Conservation (phyloP, 2,329 filamentous ascomycete genomes). For the Cercospora berteroae region DNA sequence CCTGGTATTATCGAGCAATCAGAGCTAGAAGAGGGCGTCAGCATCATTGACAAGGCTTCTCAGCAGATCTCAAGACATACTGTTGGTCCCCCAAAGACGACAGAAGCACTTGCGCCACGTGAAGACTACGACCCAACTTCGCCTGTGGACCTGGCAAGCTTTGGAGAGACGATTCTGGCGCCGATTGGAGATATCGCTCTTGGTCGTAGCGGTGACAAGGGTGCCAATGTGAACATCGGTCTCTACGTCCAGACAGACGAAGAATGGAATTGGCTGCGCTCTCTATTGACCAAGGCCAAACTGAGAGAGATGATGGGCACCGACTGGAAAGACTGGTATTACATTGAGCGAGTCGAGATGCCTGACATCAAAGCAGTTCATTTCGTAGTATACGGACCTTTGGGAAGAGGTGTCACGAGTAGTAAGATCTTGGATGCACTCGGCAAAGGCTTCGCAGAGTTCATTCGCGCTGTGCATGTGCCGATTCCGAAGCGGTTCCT, state of each 20-base stretch:
- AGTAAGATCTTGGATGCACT: conserved; percentile 28
- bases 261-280: conserved; percentile 35
- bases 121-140: conserved; percentile 36
- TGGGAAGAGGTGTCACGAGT: conserved; percentile 29
- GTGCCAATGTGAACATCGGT: conserved; percentile 35
- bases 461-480: conserved; percentile 27
- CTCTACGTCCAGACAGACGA: conserved; percentile 41
- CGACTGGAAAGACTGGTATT: conserved; percentile 33
- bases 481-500: conserved; percentile 28
- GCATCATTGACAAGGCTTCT: conserved; percentile 24
- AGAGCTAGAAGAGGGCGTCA: conserved; percentile 27
- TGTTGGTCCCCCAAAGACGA: conserved; percentile 27
- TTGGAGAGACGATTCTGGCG: conserved; percentile 38
- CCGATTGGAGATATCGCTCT: conserved; percentile 39
- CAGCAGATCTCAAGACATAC: conserved; percentile 22
- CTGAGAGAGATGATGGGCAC: conserved; percentile 32
- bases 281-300: conserved; percentile 29
- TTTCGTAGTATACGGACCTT: conserved; percentile 34
- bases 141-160: conserved; percentile 33
- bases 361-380: conserved; percentile 42
- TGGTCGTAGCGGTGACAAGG: conserved; percentile 37
- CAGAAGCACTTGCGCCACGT: conserved; percentile 23
- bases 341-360: conserved; percentile 42
- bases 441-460: conserved; percentile 30
- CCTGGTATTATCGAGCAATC: conserved; percentile 27